phyloP scores from a whole-genome alignment of 805 yeast species.

The Diddensiella caesifluorescens region DNA sequence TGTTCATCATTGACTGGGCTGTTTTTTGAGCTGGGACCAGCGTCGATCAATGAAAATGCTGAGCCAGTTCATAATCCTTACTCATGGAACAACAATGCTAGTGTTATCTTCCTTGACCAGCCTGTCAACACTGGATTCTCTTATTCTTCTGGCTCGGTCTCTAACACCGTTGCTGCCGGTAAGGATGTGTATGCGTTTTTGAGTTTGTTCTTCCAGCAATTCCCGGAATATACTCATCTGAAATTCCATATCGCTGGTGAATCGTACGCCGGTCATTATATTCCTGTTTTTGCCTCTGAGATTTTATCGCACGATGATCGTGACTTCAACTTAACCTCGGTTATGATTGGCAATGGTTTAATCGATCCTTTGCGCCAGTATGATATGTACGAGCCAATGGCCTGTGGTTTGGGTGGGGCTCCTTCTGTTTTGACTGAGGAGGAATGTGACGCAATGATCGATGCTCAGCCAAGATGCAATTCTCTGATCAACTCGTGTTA shows the following conservation, averaged over 20 bases:
- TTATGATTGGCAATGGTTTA: conserved; percentile 88
- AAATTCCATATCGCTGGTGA: conserved; percentile 89
- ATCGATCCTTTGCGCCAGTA: conserved; percentile 83
- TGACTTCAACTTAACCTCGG: conserved; percentile 66
- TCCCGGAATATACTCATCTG: conserved; percentile 68
- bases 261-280: conserved; percentile 92
- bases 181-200: conserved; percentile 85
- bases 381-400: conserved; percentile 85
- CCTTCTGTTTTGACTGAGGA: conserved; percentile 71
- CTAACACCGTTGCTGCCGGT: conserved; percentile 78
- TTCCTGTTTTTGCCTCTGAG: conserved; percentile 74
- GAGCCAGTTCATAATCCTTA: conserved; percentile 74
- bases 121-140: conserved; percentile 95
- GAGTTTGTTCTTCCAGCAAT: conserved; percentile 78
- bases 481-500: conserved; percentile 75
- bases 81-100: conserved; percentile 91
- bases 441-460: conserved; percentile 67
- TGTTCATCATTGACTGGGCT: conserved; percentile 90
- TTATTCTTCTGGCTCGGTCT: conserved; percentile 64
- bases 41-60: conserved; percentile 63
- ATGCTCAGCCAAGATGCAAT: conserved; percentile 70
- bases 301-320: conserved; percentile 52
- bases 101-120: conserved; percentile 88
- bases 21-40: conserved; percentile 90
- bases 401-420: conserved; percentile 86